These are phyloP conservation scores for Hygrocybe punicea DNA, from an alignment of 768 basidiomycete species.

Conservation along the genomic window DNA sequence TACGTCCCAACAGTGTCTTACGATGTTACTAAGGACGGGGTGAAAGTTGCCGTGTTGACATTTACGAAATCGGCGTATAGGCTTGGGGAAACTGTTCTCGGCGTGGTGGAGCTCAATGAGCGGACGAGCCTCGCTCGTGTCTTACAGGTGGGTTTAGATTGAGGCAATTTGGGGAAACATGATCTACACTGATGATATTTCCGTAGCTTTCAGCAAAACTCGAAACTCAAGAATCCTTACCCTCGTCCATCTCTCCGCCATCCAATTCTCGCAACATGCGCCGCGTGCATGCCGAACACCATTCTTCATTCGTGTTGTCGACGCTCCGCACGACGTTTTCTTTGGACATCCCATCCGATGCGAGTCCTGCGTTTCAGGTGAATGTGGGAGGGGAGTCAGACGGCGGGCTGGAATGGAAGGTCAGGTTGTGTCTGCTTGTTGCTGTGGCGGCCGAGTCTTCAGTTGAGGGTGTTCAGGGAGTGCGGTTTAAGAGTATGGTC, in stretches of 20 bases:
- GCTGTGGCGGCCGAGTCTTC: constrained; percentile 55
- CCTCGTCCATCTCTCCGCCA: constrained; percentile 51
- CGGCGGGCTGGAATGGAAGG: constrained; percentile 90
- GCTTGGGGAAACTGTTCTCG: constrained; percentile 87
- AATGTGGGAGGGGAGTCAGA: constrained; percentile 40
- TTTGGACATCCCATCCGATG: constrained; percentile 90
- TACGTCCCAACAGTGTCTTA: constrained; percentile 75
- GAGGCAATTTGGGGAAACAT: neutral
- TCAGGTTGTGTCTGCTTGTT: constrained; percentile 82
- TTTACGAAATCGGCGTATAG: constrained; percentile 90
- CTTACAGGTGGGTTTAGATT: constrained; percentile 59
- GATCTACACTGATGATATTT: neutral
- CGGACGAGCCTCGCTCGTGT: constrained; percentile 68
- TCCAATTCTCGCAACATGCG: constrained; percentile 52
- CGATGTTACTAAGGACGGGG: constrained; percentile 91
- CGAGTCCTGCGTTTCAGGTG: constrained; percentile 80
- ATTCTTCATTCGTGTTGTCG: constrained; percentile 69
- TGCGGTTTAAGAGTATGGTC: constrained; percentile 50
- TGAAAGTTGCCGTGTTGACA: constrained; percentile 84
- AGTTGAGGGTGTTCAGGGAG: constrained; percentile 47
- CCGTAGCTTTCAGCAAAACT: constrained; percentile 80
- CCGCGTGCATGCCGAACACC: constrained; percentile 82
- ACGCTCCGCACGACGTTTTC: constrained; percentile 79
- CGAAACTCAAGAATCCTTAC: constrained; percentile 84
- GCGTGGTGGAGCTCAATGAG: constrained; percentile 84